phyloP scores from a whole-genome alignment of 305 asterid species.

The Fraxinus latifolia region DNA sequence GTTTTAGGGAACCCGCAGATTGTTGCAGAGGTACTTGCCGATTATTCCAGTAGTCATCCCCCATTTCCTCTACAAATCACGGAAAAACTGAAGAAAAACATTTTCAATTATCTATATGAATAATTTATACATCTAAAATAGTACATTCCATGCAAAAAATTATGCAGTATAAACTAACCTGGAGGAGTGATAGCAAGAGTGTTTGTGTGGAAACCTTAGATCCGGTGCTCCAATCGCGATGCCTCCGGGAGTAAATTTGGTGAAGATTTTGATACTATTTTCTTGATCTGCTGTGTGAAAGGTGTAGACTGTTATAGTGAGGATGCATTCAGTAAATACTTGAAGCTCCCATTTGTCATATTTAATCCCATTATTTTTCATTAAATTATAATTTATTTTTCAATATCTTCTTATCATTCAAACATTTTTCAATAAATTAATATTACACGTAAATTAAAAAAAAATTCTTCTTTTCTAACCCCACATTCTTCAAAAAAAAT shows the following conservation, averaged over 20 bases:
- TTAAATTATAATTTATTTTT: too few species aligned
- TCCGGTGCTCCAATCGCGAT: not conserved
- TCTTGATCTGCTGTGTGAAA: not conserved
- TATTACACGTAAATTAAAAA: too few species aligned
- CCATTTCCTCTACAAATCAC: constrained; percentile 25
- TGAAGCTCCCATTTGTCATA: too few species aligned
- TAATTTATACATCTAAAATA: not conserved
- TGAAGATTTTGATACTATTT: not conserved
- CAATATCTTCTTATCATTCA: too few species aligned
- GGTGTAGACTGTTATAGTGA: not conserved
- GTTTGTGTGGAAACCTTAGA: not conserved
- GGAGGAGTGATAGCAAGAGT: not conserved
- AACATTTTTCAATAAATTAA: too few species aligned
- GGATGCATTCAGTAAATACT: not conserved
- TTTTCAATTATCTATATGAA: not conserved
- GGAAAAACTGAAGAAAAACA: not conserved
- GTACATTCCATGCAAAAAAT: not conserved
- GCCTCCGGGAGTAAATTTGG: not conserved
- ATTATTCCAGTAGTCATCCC: constrained; percentile 43
- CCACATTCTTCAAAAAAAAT: too few species aligned
- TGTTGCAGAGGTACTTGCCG: constrained; percentile 29
- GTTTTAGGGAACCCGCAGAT: constrained; percentile 34
- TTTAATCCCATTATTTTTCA: too few species aligned
- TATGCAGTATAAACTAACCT: not conserved
- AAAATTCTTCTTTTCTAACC: too few species aligned